Percentiles rank a stretch among this genome's conserved stretches.
Conservation (phyloP, 306 rosid genomes). For the Malus sylvestris region DNA sequence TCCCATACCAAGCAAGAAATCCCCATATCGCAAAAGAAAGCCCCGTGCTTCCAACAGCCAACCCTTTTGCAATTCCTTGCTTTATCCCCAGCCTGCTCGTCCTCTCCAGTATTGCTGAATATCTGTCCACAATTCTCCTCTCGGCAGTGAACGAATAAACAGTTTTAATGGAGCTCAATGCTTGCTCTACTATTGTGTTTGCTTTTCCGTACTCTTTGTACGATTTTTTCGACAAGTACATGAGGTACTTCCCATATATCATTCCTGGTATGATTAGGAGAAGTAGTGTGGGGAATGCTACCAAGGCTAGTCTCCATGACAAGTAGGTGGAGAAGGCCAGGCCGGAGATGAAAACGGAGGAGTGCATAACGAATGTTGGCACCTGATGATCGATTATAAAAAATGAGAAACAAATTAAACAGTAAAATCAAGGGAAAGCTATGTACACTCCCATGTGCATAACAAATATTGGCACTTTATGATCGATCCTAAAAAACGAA, state of each 20-base stretch:
- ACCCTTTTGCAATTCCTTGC: conserved; percentile 87
- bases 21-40: conserved; percentile 83
- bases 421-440: background rate
- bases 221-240: conserved; percentile 49
- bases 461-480: background rate
- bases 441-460: background rate
- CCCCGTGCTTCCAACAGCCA: conserved; percentile 85
- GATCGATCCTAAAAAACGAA: background rate
- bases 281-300: conserved; percentile 72
- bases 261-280: conserved; percentile 84
- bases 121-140: conserved; percentile 50
- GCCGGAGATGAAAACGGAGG: conserved; percentile 79
- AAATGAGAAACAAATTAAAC: background rate
- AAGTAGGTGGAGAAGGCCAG: conserved; percentile 62
- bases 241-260: conserved; percentile 71
- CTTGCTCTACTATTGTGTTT: conserved; percentile 66
- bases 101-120: conserved; percentile 50
- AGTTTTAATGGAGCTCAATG: conserved; percentile 69
- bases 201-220: conserved; percentile 59
- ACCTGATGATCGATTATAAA: conserved; percentile 33
- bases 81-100: conserved; percentile 71
- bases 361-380: conserved; percentile 78
- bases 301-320: conserved; percentile 74
- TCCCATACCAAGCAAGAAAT: conserved; percentile 96
- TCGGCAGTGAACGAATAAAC: conserved; percentile 88